Conservation (phyloP, 768 basidiomycete genomes). For the Termitomyces heimii region DNA sequence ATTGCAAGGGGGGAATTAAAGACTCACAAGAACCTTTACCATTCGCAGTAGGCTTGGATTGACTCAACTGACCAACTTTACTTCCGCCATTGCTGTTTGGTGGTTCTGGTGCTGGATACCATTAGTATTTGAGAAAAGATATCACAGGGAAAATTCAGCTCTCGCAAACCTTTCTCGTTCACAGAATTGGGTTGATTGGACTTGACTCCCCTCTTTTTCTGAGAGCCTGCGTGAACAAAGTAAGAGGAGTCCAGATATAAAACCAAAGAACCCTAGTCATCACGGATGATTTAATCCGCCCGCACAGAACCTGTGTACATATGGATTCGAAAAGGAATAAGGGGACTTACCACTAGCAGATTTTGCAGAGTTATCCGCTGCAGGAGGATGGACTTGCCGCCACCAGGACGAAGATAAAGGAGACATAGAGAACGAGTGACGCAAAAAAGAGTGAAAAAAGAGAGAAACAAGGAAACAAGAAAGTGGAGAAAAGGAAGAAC, state of each 20-base stretch:
- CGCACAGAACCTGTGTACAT: neutral
- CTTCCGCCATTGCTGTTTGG: neutral
- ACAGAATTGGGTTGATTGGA: neutral
- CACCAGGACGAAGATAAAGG: conserved; percentile 16
- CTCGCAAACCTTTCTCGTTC: neutral
- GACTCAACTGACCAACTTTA: neutral
- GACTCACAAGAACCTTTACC: neutral
- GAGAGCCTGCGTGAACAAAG: conserved; percentile 4
- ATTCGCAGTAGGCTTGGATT: neutral
- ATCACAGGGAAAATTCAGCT: neutral
- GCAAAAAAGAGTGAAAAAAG: conserved; percentile 2
- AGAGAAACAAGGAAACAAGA: conserved; percentile 5
- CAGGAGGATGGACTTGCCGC: conserved; percentile 11
- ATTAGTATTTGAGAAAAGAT: neutral
- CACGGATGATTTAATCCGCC: neutral
- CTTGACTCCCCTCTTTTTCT: neutral
- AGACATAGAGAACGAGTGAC: conserved; percentile 12
- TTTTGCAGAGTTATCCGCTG: conserved; percentile 1
- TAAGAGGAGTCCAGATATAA: neutral
- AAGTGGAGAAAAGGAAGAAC: conserved; percentile 1
- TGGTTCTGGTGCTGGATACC: neutral
- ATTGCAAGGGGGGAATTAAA: neutral
- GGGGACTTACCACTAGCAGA: conserved; percentile 13
- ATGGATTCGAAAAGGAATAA: neutral
- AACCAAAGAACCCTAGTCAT: neutral